These are phyloP conservation scores for Boletellus emodensis DNA, from an alignment of 768 basidiomycete genomes.

Conservation along the genomic window DNA sequence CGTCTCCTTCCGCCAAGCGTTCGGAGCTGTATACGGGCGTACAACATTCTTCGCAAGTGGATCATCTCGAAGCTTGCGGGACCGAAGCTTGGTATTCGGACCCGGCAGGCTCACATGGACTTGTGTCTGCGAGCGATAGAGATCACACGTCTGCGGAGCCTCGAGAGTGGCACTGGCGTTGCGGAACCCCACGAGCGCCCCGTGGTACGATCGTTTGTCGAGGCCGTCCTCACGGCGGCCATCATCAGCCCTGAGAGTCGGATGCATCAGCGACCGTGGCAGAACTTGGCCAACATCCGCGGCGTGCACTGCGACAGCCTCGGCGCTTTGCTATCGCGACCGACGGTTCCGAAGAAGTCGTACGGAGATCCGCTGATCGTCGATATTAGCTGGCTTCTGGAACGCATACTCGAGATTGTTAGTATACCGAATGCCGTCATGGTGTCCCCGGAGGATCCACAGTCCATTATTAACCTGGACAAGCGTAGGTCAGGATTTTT, in stretches of 20 bases:
- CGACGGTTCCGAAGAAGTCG: conserved; percentile 40
- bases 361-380: conserved; percentile 56
- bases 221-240: conserved; percentile 72
- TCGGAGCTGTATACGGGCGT: conserved; percentile 73
- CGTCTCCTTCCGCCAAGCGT: conserved; percentile 72
- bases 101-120: conserved; percentile 71
- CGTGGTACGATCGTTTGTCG: conserved; percentile 75
- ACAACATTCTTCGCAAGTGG: conserved; percentile 77
- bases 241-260: conserved; percentile 76
- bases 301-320: conserved; percentile 63
- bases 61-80: conserved; percentile 64
- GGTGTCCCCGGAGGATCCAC: conserved; percentile 47
- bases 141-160: conserved; percentile 60
- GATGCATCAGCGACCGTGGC: conserved; percentile 76
- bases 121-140: conserved; percentile 68
- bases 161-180: conserved; percentile 36
- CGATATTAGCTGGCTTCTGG: conserved; percentile 81
- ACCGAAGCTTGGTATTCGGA: conserved; percentile 57
- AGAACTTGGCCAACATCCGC: conserved; percentile 60
- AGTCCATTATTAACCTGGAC: conserved; percentile 71
- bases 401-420: conserved; percentile 76
- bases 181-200: conserved; percentile 50
- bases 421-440: conserved; percentile 68
- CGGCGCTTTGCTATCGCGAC: conserved; percentile 49
- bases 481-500: conserved; percentile 59